Evolutionary conservation across 371 early-diverging fungal genomes (phyloP), one percentile per base, ranked within the genome.

Genomic region (Phascolomyces articulosus): DNA sequence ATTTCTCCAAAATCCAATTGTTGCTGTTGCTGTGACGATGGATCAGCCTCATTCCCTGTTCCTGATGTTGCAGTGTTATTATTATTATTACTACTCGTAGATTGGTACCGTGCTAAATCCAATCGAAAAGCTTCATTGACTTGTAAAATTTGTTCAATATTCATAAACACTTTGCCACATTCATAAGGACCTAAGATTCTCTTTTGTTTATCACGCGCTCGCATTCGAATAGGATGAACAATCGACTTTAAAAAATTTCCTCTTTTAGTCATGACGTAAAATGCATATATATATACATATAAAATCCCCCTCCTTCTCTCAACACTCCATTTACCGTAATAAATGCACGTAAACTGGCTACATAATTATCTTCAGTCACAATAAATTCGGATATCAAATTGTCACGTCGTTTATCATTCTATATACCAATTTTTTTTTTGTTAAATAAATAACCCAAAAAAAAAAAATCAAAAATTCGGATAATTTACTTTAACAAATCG

Each of bases 161-260:
- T 82, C 62, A 82, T 63, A 41, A 79, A 82, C 11, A 82, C 77
- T 28, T 82, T 73, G 63, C 72, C 65, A 27, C 75, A 75, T 58
- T 77, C 73, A 31, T 72, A 82, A 1, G 73, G 68, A 15, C 79
- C 77, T 18, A 82, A 64, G 54, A 67, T 62, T n/a, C 20, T 40
- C 38, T 24, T 9, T 0, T 48, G 49, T 28, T 62, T 64, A 40
- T 60, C 69, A 29, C 64, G 59, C 2, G 71, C 53, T 11, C 62
- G n/a, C 4, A 58, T 21, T 10, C 62, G 62, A 7, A 82, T 64
- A 1, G 79, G 82, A 10, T 68, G 62, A 0, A 73, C 78, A 27
- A 79, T 71, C 23, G 72, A 24, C 67, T 67, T 24, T 4, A n/a
- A 18, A 75, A 28, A 11, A 68, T 66, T 10, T 68, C n/a, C 20